These are phyloP conservation scores for Pseudocohnilembus persalinus DNA, from an alignment of 169 alveolate genomes.

Conservation along the genomic window DNA sequence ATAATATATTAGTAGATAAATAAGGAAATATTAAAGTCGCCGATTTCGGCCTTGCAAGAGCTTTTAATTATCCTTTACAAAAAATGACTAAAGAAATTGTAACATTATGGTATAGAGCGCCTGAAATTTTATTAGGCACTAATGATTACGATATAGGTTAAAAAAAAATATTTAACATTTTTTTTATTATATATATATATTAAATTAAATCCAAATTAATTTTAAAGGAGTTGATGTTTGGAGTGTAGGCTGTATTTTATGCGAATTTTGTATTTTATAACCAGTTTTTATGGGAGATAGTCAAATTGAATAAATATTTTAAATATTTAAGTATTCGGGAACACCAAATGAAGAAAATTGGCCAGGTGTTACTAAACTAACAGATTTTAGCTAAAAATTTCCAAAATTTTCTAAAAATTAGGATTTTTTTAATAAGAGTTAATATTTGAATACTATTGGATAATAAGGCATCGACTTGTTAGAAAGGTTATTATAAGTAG, in stretches of 20 bases:
- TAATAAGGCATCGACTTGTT: conserved; percentile 68
- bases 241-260: conserved; percentile 96
- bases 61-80: conserved; percentile 32
- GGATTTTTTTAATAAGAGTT: conserved; percentile 8
- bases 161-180: not conserved
- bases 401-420: conserved; percentile 41
- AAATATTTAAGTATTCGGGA: conserved; percentile 81
- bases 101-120: conserved; percentile 97
- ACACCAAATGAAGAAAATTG: conserved; percentile 57
- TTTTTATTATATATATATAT: conserved; percentile 45
- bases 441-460: conserved; percentile 47
- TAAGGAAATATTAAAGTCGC: conserved; percentile 67
- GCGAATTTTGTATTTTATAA: conserved; percentile 89
- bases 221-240: conserved; percentile 92
- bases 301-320: conserved; percentile 85
- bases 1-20: conserved; percentile 57
- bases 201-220: conserved; percentile 56
- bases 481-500: conserved; percentile 58
- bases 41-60: conserved; percentile 51
- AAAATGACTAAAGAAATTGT: conserved; percentile 93
- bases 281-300: conserved; percentile 91
- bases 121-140: conserved; percentile 95
- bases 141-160: conserved; percentile 2
- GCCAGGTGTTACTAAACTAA: conserved; percentile 44
- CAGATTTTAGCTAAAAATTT: conserved; percentile 40